Conservation (phyloP, 768 basidiomycete species). For the Phaeotremella fagi region DNA sequence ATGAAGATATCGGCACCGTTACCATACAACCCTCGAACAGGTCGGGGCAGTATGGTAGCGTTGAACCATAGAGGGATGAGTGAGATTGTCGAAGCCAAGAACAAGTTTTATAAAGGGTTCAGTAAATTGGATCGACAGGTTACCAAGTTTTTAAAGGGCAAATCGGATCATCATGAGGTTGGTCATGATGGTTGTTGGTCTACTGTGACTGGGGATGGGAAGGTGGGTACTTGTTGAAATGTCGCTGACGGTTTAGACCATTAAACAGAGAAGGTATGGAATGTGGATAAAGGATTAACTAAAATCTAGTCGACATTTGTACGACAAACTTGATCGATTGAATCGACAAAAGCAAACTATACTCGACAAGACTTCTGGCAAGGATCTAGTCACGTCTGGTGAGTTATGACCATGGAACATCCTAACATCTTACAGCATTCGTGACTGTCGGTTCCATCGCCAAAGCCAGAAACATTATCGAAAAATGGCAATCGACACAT, state of each 20-base stretch:
- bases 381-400: conserved; percentile 13
- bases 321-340: neutral
- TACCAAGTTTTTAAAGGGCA: conserved; percentile 1
- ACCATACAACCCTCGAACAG: neutral
- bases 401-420: neutral
- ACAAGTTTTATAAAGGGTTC: neutral
- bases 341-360: neutral
- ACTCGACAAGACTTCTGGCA: conserved; percentile 1
- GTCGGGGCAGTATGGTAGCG: neutral
- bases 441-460: conserved; percentile 24
- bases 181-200: conserved; percentile 2
- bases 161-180: neutral
- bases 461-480: conserved; percentile 9
- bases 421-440: conserved; percentile 21
- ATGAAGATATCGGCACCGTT: neutral
- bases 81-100: conserved; percentile 9
- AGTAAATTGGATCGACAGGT: neutral
- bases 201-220: conserved; percentile 1
- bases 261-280: neutral
- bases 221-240: neutral
- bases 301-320: neutral
- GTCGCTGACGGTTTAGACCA: neutral
- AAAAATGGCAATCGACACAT: neutral
- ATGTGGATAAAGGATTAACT: neutral
- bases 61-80: conserved; percentile 1